Conservation (phyloP, 2,329 filamentous ascomycete genomes). For the Colletotrichum neosansevieriae region DNA sequence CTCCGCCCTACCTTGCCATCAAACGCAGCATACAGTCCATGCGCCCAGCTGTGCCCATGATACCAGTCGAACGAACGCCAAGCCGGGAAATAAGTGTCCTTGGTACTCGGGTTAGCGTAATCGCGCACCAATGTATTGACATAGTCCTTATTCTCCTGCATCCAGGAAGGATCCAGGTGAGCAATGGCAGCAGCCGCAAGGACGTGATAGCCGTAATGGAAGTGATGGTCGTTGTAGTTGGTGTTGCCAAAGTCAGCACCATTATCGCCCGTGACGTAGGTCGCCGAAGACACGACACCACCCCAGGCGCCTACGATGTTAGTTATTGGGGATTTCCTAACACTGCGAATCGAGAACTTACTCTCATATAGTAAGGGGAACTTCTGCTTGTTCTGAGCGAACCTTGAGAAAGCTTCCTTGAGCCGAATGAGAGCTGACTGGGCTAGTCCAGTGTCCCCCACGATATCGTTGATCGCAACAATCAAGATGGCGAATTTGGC, state of each 20-base stretch:
- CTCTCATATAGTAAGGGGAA: constrained; percentile 75
- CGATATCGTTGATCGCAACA: constrained; percentile 73
- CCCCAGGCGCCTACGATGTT: constrained; percentile 73
- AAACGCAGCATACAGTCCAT: constrained; percentile 75
- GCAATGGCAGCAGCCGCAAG: constrained; percentile 87
- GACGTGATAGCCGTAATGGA: constrained; percentile 90
- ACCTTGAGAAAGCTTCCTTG: constrained; percentile 75
- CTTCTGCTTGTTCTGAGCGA: constrained; percentile 75
- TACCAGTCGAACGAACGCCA: constrained; percentile 93
- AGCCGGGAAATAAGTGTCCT: constrained; percentile 83
- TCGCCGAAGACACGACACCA: constrained; percentile 81
- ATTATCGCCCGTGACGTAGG: constrained; percentile 76
- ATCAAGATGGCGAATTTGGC: constrained; percentile 81
- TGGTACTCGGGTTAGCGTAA: constrained; percentile 77
- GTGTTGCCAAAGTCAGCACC: constrained; percentile 91
- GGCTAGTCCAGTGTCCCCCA: constrained; percentile 69
- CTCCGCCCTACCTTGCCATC: constrained; percentile 73
- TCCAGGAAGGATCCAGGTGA: constrained; percentile 81
- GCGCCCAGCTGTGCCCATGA: constrained; percentile 94
- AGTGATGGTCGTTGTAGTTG: constrained; percentile 82
- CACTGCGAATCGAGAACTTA: constrained; percentile 49
- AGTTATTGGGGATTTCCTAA: background rate
- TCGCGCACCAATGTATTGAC: constrained; percentile 89
- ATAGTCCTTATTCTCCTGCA: constrained; percentile 78
- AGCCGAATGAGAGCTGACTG: constrained; percentile 70